Base-by-base conservation (phyloP, 2,329 filamentous ascomycete species). In the Diaporthe citrichinensis region DNA sequence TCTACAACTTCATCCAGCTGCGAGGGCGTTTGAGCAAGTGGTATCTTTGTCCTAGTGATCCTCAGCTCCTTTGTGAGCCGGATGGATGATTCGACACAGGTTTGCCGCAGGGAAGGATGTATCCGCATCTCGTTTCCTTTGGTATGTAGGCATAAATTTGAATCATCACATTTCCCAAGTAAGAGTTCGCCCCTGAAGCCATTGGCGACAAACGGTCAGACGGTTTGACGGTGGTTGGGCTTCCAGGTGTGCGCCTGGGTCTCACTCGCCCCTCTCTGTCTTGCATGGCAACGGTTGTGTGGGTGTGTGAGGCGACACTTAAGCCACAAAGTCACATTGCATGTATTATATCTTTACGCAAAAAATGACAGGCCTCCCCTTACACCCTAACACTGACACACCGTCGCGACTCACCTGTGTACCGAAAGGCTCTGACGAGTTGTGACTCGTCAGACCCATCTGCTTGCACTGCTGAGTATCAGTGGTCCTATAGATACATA, bases 1-100 rank as follows among this genome's bases (percentile, higher is more conserved):
- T 69, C 49, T 69, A 69, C 65, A 39, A 68, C 46, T 69, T 41
- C 49, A 55, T 69, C 34, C 65, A 55, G 49, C 49, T 55, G 23
- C 31, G 41, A 41, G 65, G 65, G 65, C 49, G 49, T 55, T 51
- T 12, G 15, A 69, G 49, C 34, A 69, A 20, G 15, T 55, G 9
- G 49, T 20, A 41, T 39, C 58, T 61, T 41, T 39, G 58, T 61
- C 58, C 58, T n/a, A 41, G 36, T 61, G 28, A 5, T 25, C 15
- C 23, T 25, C 34, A 15, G 34, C 15, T 39, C 34, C 31, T 41
- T 28, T 15, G n/a, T 39, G 49, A 41, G 65, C 9, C 14, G 31
- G 20, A 25, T 46, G 65, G 46, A 23, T 55, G 34, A n/a, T 69
- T 39, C 31, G 49, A 39, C 34, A 69, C 51, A 41, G 46, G 34